phyloP scores from a whole-genome alignment of 2,329 filamentous ascomycete genomes.

The Ophiostoma tasmaniense region DNA sequence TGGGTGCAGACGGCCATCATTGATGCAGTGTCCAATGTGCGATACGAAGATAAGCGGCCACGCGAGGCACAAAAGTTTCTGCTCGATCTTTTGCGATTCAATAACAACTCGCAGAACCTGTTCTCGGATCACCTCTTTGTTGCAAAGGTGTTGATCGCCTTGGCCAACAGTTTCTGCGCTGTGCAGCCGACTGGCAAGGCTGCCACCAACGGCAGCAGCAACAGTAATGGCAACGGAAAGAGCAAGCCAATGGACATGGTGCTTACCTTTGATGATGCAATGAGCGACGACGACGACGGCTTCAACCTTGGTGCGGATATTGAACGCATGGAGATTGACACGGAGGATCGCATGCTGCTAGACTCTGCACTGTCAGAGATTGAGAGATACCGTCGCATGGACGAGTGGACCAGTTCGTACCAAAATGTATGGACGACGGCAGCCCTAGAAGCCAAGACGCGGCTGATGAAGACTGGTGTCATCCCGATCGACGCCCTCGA shows the following conservation, averaged over 20 bases:
- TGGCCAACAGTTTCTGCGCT: constrained; percentile 52
- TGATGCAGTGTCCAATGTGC: constrained; percentile 67
- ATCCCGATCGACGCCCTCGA: constrained; percentile 46
- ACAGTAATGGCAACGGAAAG: not conserved
- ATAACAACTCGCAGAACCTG: constrained; percentile 85
- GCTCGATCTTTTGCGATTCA: constrained; percentile 81
- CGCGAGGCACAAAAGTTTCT: constrained; percentile 73
- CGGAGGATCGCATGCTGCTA: constrained; percentile 35
- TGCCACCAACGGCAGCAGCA: constrained; percentile 19
- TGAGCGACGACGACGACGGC: constrained; percentile 19
- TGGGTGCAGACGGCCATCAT: constrained; percentile 77
- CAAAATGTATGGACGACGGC: constrained; percentile 59
- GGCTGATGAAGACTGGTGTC: constrained; percentile 55
- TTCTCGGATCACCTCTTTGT: constrained; percentile 89
- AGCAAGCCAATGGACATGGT: constrained; percentile 21
- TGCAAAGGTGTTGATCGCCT: constrained; percentile 60
- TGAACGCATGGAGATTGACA: constrained; percentile 33
- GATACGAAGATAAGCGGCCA: constrained; percentile 72
- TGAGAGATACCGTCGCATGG: constrained; percentile 57
- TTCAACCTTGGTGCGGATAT: constrained; percentile 32
- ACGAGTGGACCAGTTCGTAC: constrained; percentile 60
- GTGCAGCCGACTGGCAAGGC: not conserved
- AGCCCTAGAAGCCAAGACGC: constrained; percentile 52
- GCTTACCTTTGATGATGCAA: constrained; percentile 30
- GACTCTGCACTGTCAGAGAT: constrained; percentile 52